Evolutionary conservation across 164 flowering plant genomes (phyloP).

Genomic region (Saururus chinensis): DNA sequence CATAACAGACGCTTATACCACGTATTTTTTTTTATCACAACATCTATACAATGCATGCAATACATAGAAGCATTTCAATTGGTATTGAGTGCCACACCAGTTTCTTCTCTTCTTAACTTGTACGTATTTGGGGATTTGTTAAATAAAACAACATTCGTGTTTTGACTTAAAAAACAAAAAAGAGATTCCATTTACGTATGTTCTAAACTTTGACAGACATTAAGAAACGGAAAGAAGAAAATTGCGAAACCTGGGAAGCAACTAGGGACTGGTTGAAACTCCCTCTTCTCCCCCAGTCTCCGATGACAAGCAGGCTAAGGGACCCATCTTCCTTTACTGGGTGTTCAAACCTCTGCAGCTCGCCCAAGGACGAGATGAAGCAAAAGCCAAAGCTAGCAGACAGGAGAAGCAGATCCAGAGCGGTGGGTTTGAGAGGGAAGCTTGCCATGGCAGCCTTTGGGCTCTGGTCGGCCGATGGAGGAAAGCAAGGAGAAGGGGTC

Average conservation of each 20-base stretch:
- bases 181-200: too few relatives aligned
- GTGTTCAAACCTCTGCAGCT: conserved; percentile 12
- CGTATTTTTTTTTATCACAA: too few relatives aligned
- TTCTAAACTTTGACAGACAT: too few relatives aligned
- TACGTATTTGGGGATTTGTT: too few relatives aligned
- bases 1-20: too few relatives aligned
- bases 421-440: not conserved
- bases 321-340: conserved; percentile 21
- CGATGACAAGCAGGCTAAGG: conserved; percentile 34
- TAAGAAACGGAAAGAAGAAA: not conserved
- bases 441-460: conserved; percentile 3
- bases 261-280: conserved; percentile 29
- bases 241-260: conserved; percentile 23
- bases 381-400: not conserved
- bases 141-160: too few relatives aligned
- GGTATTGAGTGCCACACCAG: too few relatives aligned
- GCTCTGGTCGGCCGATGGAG: not conserved
- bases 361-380: not conserved
- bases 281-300: conserved; percentile 50
- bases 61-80: too few relatives aligned
- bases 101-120: too few relatives aligned
- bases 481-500: not conserved
- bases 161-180: too few relatives aligned
- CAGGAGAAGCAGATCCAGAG: not conserved
- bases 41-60: too few relatives aligned